Evolutionary conservation across 108 stramenopile genomes (phyloP), one percentile per base, ranked within the genome.

Genomic region (Nitzschia inconspicua): DNA sequence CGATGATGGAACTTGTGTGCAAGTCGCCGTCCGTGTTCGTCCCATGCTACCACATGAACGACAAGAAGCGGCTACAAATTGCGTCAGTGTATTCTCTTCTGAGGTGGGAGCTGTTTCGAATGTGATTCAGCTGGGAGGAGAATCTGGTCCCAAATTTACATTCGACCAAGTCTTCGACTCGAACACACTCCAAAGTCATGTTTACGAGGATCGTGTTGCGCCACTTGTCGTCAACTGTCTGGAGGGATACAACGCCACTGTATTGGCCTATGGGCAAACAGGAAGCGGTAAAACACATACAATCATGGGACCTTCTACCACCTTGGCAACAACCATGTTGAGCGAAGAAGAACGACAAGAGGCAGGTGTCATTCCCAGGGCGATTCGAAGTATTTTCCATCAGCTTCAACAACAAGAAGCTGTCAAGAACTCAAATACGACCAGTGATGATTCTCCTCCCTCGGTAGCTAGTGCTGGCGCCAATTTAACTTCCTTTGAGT

Each of bases 221-320:
- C 84, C 89, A 22, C 69, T 91, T 1, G 71, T 91, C 43, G 55
- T 47, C 8, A 64, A 66, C 52, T 87, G 82, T 76, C 68, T 85
- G 54, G 77, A 92, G 57, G 98, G 98, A 47, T 99, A 96, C 75
- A 97, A 99, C 79, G 96, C 97, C 8, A 97, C 98, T 3, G 83
- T 94, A 27, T 66, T 99, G 37, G 98, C 98, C 3, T 97, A 97
- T 65, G 96, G 96, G 1, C 95, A 98, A 80, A 98, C 95, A 57
- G 94, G 92, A 2, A 80, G 75, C 10, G 95, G 95, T 25, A 93
- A 95, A 85, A 95, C 93, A 1, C 65, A 68, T 57, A 76, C 78
- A 1, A 79, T 82, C 37, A 69, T 77, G 66, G 82, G 82, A 28
- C 60, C 59, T 19, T 59, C 68, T 25, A 24, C 46, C 10, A 40